Evolutionary conservation across 345 rosid species (phyloP).

Genomic region (Bruguiera sexangula): DNA sequence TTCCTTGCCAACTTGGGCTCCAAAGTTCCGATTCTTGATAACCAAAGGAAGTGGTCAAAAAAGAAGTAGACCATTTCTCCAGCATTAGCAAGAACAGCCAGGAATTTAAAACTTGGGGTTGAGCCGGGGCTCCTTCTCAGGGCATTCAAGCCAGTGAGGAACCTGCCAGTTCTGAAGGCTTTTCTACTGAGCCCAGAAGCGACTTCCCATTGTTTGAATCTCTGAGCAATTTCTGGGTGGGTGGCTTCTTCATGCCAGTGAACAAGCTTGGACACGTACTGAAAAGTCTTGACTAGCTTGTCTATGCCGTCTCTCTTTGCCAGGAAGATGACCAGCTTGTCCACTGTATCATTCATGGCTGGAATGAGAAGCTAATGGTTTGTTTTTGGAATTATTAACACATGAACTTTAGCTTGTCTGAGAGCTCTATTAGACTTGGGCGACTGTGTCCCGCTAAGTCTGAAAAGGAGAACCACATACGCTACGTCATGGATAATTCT

Average conservation of each 20-base stretch:
- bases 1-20: constrained; percentile 57
- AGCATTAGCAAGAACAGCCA: constrained; percentile 72
- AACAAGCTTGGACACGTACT: constrained; percentile 88
- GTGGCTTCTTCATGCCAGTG: constrained; percentile 64
- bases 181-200: constrained; percentile 92
- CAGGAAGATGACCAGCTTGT: constrained; percentile 84
- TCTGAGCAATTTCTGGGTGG: constrained; percentile 46
- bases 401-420: not conserved
- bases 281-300: constrained; percentile 97
- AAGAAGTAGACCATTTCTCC: constrained; percentile 97
- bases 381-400: not conserved
- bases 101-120: constrained; percentile 38
- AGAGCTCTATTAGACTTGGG: not conserved
- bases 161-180: constrained; percentile 88
- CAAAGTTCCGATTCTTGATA: constrained; percentile 77
- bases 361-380: constrained; percentile 1
- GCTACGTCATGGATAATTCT: constrained; percentile 30
- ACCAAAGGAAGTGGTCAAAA: constrained; percentile 92
- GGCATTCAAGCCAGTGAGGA: constrained; percentile 89
- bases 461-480: constrained; percentile 40
- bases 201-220: constrained; percentile 90
- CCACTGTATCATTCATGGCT: constrained; percentile 63
- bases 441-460: not conserved
- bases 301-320: constrained; percentile 97
- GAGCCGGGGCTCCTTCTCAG: constrained; percentile 69